Evolutionary conservation across 2,329 filamentous ascomycete species (phyloP), one percentile per base, ranked within the genome.

Genomic region (Polychaeton citri): DNA sequence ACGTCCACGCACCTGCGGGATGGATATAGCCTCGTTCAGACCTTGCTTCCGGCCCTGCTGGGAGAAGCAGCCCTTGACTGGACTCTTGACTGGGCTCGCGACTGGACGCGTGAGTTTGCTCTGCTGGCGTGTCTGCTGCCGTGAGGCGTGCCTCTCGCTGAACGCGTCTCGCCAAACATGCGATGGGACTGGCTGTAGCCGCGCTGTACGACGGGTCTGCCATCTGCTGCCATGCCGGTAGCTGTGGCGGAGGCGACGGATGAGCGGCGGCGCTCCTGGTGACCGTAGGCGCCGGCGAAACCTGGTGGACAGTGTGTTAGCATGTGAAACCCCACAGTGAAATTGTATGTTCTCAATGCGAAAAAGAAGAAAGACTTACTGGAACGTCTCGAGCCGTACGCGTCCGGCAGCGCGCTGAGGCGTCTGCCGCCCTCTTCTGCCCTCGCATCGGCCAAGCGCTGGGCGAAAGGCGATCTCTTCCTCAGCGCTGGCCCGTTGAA

Each of bases 401-500:
- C 8, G 26, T 49, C 36, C 20, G 43, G 34, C 16, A 51, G 18
- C 31, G 42, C 38, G 33, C 49, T 50, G 39, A 49, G 36, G 21
- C 53, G 37, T 38, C 55, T 33, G 17, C 49, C 43, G 16, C 48
- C 44, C 18, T 48, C 30, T 21, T 46, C 39, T 12, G 43, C 28
- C 21, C 43, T 38, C 19, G 42, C 39, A 32, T 45, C 39, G 26
- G 56, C 43, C 26, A 67, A 49, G 39, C 63, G 54, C 49, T 68
- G 60, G 4, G 71, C 71, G 48, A 75, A 74, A 21, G 64, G 62
- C 20, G 66, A 70, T 28, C 59, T 62, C 19, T 53, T 61, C 3
- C 72, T 59, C 21, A 76, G 65, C 7, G 57, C 50, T 0, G 70
- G 66, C 0, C 72, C 72, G 42, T 72, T 69, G 58, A 59, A 68